A percentile compares a stretch with the other conserved stretches of the same genome.
These are phyloP conservation scores for Pulveroboletus sp. DNA, from an alignment of 768 basidiomycete species.

Conservation along the genomic window DNA sequence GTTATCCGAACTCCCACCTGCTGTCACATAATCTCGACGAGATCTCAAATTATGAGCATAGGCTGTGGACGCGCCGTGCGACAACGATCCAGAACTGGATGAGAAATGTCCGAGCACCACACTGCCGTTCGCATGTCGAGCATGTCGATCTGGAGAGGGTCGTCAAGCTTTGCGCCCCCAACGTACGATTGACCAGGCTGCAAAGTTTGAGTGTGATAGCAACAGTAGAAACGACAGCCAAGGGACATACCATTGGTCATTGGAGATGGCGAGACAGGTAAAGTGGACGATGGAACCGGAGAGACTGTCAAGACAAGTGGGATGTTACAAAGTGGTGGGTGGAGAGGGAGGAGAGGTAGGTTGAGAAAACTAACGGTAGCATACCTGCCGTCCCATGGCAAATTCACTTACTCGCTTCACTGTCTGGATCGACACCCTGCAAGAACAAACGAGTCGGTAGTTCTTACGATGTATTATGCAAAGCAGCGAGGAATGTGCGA, in stretches of 20 bases:
- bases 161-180: conserved; percentile 47
- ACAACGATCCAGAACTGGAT: conserved; percentile 54
- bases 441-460: not conserved
- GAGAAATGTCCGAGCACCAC: conserved; percentile 55
- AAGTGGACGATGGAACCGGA: conserved; percentile 55
- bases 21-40: no score
- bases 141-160: conserved; percentile 57
- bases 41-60: no score
- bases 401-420: conserved; percentile 49
- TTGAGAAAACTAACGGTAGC: not conserved
- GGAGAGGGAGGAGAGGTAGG: not conserved
- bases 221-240: conserved; percentile 34
- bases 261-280: conserved; percentile 61
- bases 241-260: conserved; percentile 55
- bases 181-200: conserved; percentile 57
- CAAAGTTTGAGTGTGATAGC: conserved; percentile 44
- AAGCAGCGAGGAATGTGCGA: no score
- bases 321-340: conserved; percentile 34
- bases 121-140: conserved; percentile 46
- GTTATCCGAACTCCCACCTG: no score
- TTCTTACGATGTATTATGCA: not conserved
- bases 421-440: conserved; percentile 46
- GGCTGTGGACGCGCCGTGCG: conserved; percentile 27
- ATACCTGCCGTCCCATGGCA: conserved; percentile 60
- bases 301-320: conserved; percentile 43